These are phyloP conservation scores for Colletotrichum abscissum DNA, from an alignment of 2,329 filamentous ascomycete genomes.

Conservation along the genomic window DNA sequence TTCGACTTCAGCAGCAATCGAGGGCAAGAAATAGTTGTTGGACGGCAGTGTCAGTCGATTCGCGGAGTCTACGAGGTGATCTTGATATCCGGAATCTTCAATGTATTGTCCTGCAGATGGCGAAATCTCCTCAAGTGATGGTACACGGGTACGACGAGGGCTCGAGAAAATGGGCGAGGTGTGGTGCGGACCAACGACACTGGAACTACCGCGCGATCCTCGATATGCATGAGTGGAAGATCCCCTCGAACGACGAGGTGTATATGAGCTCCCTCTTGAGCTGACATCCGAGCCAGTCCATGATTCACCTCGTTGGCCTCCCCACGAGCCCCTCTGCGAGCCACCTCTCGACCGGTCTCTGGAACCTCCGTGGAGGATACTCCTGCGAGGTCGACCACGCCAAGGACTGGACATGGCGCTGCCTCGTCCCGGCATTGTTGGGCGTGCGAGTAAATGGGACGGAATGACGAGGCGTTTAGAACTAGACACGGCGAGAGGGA, in stretches of 20 bases:
- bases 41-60: neutral
- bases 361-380: too few species aligned
- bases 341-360: neutral
- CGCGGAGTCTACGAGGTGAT: too few species aligned
- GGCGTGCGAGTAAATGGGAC: neutral
- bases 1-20: neutral
- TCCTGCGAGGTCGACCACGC: neutral
- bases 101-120: neutral
- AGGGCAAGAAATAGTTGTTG: neutral
- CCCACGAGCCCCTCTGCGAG: neutral
- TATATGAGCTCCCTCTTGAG: neutral
- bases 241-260: neutral
- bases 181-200: neutral
- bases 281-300: neutral
- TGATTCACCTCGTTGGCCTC: neutral
- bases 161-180: constrained; percentile 19
- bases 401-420: neutral
- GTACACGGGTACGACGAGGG: neutral
- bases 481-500: too few species aligned
- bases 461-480: too few species aligned
- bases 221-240: neutral
- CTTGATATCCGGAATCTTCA: neutral
- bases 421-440: neutral
- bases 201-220: neutral
- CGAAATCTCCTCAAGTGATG: neutral